A percentile compares a stretch with the other conserved stretches of the same genome.
phyloP scores from a whole-genome alignment of 83 land plant species.

The Isoetes engelmannii region DNA sequence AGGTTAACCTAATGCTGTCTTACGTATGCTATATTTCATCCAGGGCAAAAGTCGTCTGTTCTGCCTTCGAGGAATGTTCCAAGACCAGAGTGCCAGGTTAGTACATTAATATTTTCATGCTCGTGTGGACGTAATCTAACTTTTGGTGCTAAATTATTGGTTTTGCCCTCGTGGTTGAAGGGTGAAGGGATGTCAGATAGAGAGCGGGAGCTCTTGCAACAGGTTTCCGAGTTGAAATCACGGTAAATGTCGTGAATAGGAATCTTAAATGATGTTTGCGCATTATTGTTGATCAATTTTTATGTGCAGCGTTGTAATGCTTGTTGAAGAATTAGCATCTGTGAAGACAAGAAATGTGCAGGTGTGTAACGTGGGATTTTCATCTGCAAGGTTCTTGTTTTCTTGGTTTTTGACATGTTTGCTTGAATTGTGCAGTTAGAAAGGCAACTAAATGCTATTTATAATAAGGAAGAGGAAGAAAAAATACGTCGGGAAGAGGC shows the following conservation, averaged over 20 bases:
- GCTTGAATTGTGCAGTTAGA: not conserved
- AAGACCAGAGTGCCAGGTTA: not conserved
- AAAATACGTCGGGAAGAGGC: constrained; percentile 1
- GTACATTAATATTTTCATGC: not conserved
- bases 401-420: not conserved
- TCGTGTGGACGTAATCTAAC: not conserved
- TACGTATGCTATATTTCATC: not conserved
- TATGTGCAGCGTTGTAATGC: not conserved
- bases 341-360: not conserved
- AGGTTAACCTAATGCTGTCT: not conserved
- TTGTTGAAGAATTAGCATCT: not conserved
- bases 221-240: not conserved
- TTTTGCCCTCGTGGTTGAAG: not conserved
- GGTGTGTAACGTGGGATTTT: not conserved
- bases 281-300: not conserved
- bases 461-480: constrained; percentile 4
- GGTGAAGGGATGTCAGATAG: not conserved
- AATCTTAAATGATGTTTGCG: not conserved
- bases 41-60: not conserved
- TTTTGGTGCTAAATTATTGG: not conserved
- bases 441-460: not conserved
- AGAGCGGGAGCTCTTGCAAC: constrained; percentile 1
- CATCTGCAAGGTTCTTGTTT: not conserved
- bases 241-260: not conserved
- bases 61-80: not conserved